phyloP scores from a whole-genome alignment of 2,329 filamentous ascomycete species.

The Plenodomus lindquistii region DNA sequence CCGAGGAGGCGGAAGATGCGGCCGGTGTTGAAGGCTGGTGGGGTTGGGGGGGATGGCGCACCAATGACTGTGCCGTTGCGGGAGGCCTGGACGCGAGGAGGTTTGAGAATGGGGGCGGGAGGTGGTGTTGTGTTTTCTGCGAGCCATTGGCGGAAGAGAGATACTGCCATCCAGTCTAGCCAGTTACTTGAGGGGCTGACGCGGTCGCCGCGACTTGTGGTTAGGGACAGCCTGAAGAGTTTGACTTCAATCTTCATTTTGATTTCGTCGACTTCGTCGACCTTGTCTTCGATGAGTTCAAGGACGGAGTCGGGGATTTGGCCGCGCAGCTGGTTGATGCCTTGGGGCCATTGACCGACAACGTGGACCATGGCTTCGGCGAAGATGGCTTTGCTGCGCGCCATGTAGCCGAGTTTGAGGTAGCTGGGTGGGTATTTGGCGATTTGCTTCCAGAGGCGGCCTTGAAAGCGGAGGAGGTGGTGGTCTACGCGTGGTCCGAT shows the following conservation, averaged over 20 bases:
- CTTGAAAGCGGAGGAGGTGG: constrained; percentile 89
- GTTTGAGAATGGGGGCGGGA: constrained; percentile 57
- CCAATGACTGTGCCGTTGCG: constrained; percentile 14
- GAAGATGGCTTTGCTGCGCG: constrained; percentile 77
- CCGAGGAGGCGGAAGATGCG: constrained; percentile 80
- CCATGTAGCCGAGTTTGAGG: constrained; percentile 83
- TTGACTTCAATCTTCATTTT: constrained; percentile 79
- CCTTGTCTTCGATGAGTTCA: constrained; percentile 92
- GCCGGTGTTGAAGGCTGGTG: constrained; percentile 63
- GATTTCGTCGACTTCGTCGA: constrained; percentile 84
- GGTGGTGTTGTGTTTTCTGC: constrained; percentile 84
- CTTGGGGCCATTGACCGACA: constrained; percentile 89
- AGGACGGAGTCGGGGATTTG: constrained; percentile 75
- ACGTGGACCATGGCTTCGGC: constrained; percentile 85
- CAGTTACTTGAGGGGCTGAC: constrained; percentile 79
- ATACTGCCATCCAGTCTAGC: constrained; percentile 86
- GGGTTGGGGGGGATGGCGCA: constrained; percentile 38
- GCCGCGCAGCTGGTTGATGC: constrained; percentile 72
- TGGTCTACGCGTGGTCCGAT: constrained; percentile 91
- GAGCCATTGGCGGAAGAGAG: constrained; percentile 88
- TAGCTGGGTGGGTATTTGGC: constrained; percentile 95
- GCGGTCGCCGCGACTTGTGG: constrained; percentile 77
- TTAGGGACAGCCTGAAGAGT: constrained; percentile 79
- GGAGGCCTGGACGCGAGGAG: constrained; percentile 43
- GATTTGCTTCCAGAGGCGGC: constrained; percentile 91